phyloP scores from a whole-genome alignment of 2,329 filamentous ascomycete species.

The Sporothrix pallida region DNA sequence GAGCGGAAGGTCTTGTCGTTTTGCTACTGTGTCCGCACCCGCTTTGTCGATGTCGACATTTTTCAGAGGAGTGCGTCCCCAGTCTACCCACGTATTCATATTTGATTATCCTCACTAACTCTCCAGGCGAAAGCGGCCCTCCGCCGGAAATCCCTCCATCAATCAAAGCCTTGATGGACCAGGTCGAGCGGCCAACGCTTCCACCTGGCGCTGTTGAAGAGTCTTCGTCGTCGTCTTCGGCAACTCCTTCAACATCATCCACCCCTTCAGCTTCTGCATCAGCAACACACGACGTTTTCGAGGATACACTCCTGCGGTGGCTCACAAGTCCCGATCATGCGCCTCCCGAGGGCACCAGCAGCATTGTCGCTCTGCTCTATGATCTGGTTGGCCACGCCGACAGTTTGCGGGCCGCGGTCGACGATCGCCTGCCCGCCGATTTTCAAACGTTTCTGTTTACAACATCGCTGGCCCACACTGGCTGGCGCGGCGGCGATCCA shows the following conservation, averaged over 20 bases:
- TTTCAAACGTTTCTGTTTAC: slow-evolving; percentile 44
- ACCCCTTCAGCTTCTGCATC: background rate
- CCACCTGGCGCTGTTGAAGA: background rate
- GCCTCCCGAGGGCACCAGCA: slow-evolving; percentile 42
- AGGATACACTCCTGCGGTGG: slow-evolving; percentile 42
- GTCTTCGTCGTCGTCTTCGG: background rate
- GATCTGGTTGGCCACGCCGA: slow-evolving; percentile 39
- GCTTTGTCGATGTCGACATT: slow-evolving; percentile 44
- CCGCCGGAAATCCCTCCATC: slow-evolving; percentile 34
- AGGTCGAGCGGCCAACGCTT: slow-evolving; percentile 33
- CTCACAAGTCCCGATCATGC: slow-evolving; percentile 40
- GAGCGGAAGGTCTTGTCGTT: slow-evolving; percentile 43
- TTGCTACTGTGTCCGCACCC: slow-evolving; percentile 43
- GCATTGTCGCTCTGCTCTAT: slow-evolving; percentile 43
- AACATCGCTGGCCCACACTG: slow-evolving; percentile 42
- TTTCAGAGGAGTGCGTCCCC: slow-evolving; percentile 36
- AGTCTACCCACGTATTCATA: background rate
- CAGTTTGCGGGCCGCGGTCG: slow-evolving; percentile 37
- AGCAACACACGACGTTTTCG: slow-evolving; percentile 37
- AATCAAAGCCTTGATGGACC: slow-evolving; percentile 33
- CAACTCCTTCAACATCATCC: background rate
- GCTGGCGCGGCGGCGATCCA: slow-evolving; percentile 34
- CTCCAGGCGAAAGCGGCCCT: slow-evolving; percentile 24
- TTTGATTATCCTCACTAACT: background rate
- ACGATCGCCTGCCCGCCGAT: slow-evolving; percentile 40